Conservation (phyloP, 768 basidiomycete species). For the Rhizopogon vinicolor region DNA sequence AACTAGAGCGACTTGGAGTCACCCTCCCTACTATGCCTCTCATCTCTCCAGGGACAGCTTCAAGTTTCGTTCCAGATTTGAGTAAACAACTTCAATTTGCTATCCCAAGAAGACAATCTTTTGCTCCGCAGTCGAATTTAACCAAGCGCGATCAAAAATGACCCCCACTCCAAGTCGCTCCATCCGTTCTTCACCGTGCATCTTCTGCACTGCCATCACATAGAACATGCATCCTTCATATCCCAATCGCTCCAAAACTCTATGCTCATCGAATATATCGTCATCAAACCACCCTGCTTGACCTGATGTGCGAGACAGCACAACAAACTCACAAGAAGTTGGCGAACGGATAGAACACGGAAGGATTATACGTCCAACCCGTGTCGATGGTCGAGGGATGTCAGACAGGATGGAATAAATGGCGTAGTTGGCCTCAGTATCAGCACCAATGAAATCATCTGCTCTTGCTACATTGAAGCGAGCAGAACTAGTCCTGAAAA, state of each 20-base stretch:
- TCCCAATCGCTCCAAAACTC: conserved; percentile 3
- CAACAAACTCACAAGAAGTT: conserved; percentile 11
- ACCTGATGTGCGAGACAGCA: conserved; percentile 10
- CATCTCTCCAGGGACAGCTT: too few relatives aligned
- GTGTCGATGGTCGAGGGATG: not conserved
- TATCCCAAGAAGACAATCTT: not conserved
- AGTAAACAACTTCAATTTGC: too few relatives aligned
- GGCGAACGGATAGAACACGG: conserved; percentile 7
- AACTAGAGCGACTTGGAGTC: too few relatives aligned
- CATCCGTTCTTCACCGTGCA: conserved; percentile 1
- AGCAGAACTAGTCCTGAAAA: conserved; percentile 15
- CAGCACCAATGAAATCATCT: not conserved
- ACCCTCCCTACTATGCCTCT: too few relatives aligned
- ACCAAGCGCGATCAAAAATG: conserved; percentile 15
- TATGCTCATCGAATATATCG: not conserved
- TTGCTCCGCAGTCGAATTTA: not conserved
- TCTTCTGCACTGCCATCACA: conserved; percentile 16
- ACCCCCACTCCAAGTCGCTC: conserved; percentile 19
- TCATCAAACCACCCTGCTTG: conserved; percentile 8
- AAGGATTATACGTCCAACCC: conserved; percentile 11
- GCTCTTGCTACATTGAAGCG: conserved; percentile 7
- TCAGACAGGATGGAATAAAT: conserved; percentile 8
- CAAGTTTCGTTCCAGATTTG: too few relatives aligned
- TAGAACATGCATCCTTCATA: conserved; percentile 14
- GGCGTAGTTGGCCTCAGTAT: not conserved